Evolutionary conservation across 169 alveolate genomes (phyloP), one percentile per base, ranked within the genome.

Genomic region (Perkinsus marinus): DNA sequence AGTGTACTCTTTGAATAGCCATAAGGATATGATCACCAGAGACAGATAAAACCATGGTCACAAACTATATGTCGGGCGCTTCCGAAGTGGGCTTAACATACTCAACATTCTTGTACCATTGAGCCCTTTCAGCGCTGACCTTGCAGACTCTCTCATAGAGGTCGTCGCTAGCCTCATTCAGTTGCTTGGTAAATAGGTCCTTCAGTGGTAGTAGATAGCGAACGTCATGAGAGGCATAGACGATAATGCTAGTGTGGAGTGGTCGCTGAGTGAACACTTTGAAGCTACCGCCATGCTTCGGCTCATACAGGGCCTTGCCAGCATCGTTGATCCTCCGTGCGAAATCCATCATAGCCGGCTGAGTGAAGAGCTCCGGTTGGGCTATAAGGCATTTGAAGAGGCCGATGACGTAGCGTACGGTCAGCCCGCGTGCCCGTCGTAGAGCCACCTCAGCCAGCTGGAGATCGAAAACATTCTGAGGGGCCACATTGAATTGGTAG

Each of bases 381-480:
- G 39, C 37, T 0, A 89, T 39, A 9, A 89, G 91, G 36, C 39
- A 39, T 37, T 89, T 89, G 68, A 39, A 39, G 36, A 89, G 68
- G 68, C 91, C 91, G 26, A 39, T 39, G 17, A 89, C 91, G 17
- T 89, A 89, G 46, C 46, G 39, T 16, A 89, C 91, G 37, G 39
- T 89, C 17, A 89, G 91, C 9, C 91, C 91, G 6, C 46, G 46
- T 3, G 91, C 39, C 36, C 91, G 91, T 89, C 91, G 46, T 22
- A 38, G 13, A 36, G 91, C 91, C 46, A 89, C 91, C 91, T 89
- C 91, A 10, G 91, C 91, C 39, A 89, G 36, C 91, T 89, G 91
- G 17, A 89, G 91, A 38, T 89, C 91, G 68, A 89, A 89, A 3
- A 89, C 43, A 39, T 89, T 89, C 37, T 89, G 39, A 16, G 91